Evolutionary conservation across 2,329 filamentous ascomycete species (phyloP), one percentile per base, ranked within the genome.

Genomic region (Trichoderma hamatum): DNA sequence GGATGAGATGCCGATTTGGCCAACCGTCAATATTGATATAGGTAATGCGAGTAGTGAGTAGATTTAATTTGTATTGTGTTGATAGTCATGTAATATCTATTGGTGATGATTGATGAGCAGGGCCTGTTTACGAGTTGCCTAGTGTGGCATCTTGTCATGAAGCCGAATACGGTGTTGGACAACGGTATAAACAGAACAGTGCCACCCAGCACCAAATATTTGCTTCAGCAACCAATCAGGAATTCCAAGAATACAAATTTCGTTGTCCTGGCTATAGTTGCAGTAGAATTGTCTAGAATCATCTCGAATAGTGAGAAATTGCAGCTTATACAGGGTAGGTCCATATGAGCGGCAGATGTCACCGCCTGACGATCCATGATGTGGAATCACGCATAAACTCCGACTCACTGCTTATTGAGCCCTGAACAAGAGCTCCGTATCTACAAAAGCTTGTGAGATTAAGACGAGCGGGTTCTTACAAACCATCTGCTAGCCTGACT

Each of bases 321-420:
- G 19, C 19, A 36, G 14, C 16, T 39, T 28, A 19, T 60, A 21
- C 26, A 60, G 58, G 58, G 58, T 60, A 60, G 58, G 55, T 39
- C n/a, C 3, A 10, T 59, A 7, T 58, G 28, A 13, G 13, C 36
- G 32, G 43, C n/a, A 49, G n/a, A 49, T 14, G 39, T 19, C 49
- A 13, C 51, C 51, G 51, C 51, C 24, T 52, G 51, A 16, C 6
- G 13, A 26, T 24, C 7, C n/a, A 19, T 65, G 62, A 65, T 65
- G 62, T 65, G 51, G 62, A 65, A 65, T 65, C 62, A 65, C 51
- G 43, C 46, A 49, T 21, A 24, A 46, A 13, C 24, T 11, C 36
- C 16, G 58, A 60, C 36, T 46, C 58, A 32, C 21, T 24, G n/a
- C 16, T 32, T n/a, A 59, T 59, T 16, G n/a, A 39, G 32, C 55